Evolutionary conservation across 192 early-diverging fungal species (phyloP).

Genomic region (Coemansia sp.): DNA sequence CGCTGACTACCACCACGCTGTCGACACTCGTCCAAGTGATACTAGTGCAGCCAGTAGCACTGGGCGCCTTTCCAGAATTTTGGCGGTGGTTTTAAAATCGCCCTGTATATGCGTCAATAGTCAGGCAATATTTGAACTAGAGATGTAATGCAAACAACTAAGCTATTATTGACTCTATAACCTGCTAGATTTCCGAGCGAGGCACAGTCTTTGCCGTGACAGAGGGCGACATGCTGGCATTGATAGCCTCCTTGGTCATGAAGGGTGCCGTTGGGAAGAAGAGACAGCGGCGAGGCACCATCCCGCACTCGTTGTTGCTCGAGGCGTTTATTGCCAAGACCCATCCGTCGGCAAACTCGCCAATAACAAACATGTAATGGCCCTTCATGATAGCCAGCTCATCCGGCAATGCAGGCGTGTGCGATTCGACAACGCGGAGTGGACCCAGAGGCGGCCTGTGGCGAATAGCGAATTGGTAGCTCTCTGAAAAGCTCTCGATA

Average conservation of each 20-base stretch:
- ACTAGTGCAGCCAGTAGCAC: not conserved
- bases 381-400: slow-evolving; percentile 36
- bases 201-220: not conserved
- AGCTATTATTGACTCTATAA: not conserved
- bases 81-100: slow-evolving; percentile 30
- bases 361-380: slow-evolving; percentile 38
- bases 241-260: slow-evolving; percentile 32
- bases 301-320: slow-evolving; percentile 41
- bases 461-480: slow-evolving; percentile 51
- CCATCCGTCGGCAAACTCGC: slow-evolving; percentile 58
- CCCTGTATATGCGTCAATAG: slow-evolving; percentile 11
- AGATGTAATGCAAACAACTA: not conserved
- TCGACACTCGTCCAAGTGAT: not conserved
- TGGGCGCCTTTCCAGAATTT: not conserved
- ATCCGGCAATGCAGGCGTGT: slow-evolving; percentile 34
- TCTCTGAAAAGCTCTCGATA: slow-evolving; percentile 50
- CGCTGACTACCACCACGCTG: not conserved
- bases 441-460: slow-evolving; percentile 50
- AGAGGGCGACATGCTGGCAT: slow-evolving; percentile 5
- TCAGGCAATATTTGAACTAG: slow-evolving; percentile 10
- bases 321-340: slow-evolving; percentile 42
- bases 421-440: slow-evolving; percentile 38
- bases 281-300: slow-evolving; percentile 53
- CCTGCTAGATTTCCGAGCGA: not conserved
- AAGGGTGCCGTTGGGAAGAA: slow-evolving; percentile 49